phyloP scores from a whole-genome alignment of 805 yeast species.

The Ogataea methanolica region DNA sequence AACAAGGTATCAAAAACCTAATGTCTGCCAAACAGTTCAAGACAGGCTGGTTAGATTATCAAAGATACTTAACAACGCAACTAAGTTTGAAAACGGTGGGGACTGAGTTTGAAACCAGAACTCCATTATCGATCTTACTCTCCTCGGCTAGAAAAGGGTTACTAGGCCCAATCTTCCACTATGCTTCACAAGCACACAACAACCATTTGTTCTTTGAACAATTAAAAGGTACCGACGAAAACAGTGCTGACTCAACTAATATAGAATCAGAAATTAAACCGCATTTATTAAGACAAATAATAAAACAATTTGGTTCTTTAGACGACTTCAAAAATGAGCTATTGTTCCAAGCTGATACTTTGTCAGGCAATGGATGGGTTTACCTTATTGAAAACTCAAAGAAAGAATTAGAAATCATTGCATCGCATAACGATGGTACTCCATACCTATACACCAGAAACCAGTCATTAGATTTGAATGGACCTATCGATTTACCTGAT shows the following conservation, averaged over 20 bases:
- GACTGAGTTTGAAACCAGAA: slow-evolving; percentile 70
- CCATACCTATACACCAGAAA: slow-evolving; percentile 67
- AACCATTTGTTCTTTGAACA: slow-evolving; percentile 86
- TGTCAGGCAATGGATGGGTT: slow-evolving; percentile 71
- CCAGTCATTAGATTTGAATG: slow-evolving; percentile 73
- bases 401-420: slow-evolving; percentile 50
- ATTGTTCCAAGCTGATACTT: slow-evolving; percentile 45
- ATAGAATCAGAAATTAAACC: slow-evolving; percentile 22
- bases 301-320: slow-evolving; percentile 36
- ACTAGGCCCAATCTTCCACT: slow-evolving; percentile 70
- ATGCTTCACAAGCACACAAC: slow-evolving; percentile 87
- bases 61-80: slow-evolving; percentile 55
- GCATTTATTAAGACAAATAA: slow-evolving; percentile 28
- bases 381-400: slow-evolving; percentile 63
- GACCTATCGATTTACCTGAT: slow-evolving; percentile 56
- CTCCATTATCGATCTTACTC: slow-evolving; percentile 65
- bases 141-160: slow-evolving; percentile 64
- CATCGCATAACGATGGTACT: slow-evolving; percentile 70
- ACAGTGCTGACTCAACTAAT: slow-evolving; percentile 18
- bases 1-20: slow-evolving; percentile 58
- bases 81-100: slow-evolving; percentile 66
- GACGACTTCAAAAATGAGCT: slow-evolving; percentile 49
- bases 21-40: slow-evolving; percentile 63
- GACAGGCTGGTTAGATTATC: slow-evolving; percentile 79
- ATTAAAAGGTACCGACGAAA: slow-evolving; percentile 28